phyloP scores from a whole-genome alignment of 805 yeast genomes.

The Sugiyamaella valdiviana region DNA sequence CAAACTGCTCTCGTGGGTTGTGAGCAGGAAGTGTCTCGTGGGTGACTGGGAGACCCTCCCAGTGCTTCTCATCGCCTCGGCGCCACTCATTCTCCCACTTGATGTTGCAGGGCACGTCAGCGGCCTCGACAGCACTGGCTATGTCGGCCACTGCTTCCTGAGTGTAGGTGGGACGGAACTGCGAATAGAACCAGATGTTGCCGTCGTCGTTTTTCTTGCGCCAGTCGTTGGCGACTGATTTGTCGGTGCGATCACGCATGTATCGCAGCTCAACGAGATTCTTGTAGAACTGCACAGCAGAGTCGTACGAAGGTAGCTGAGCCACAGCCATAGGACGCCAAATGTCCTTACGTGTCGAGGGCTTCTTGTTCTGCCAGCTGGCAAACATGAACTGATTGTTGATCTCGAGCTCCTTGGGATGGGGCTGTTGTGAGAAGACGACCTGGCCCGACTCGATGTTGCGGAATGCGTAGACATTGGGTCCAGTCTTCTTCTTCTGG shows the following conservation, averaged over 20 bases:
- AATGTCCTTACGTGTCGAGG: constrained; percentile 72
- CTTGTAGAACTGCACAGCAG: constrained; percentile 66
- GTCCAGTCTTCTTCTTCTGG: constrained; percentile 57
- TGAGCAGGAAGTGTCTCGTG: constrained; percentile 20
- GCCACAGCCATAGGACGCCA: constrained; percentile 92
- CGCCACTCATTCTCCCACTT: constrained; percentile 88
- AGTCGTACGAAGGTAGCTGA: constrained; percentile 51
- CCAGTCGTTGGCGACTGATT: constrained; percentile 53
- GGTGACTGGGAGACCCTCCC: constrained; percentile 40
- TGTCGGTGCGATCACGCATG: constrained; percentile 58
- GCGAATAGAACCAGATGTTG: constrained; percentile 79
- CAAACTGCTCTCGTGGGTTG: constrained; percentile 22
- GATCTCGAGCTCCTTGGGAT: constrained; percentile 42
- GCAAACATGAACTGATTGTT: constrained; percentile 70
- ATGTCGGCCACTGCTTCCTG: constrained; percentile 91
- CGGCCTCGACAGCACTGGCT: constrained; percentile 59
- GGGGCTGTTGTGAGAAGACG: constrained; percentile 77
- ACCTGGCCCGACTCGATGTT: constrained; percentile 88
- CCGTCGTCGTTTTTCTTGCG: constrained; percentile 72
- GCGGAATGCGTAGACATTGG: constrained; percentile 77
- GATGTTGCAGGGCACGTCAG: constrained; percentile 36
- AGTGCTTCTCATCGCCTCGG: constrained; percentile 68
- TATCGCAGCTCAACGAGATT: constrained; percentile 68
- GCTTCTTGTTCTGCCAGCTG: constrained; percentile 83
- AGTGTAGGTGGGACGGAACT: constrained; percentile 81